Evolutionary conservation across 202 grass and related monocot genomes (phyloP), one percentile per base, ranked within the genome.

Genomic region (Elaeis oleifera): DNA sequence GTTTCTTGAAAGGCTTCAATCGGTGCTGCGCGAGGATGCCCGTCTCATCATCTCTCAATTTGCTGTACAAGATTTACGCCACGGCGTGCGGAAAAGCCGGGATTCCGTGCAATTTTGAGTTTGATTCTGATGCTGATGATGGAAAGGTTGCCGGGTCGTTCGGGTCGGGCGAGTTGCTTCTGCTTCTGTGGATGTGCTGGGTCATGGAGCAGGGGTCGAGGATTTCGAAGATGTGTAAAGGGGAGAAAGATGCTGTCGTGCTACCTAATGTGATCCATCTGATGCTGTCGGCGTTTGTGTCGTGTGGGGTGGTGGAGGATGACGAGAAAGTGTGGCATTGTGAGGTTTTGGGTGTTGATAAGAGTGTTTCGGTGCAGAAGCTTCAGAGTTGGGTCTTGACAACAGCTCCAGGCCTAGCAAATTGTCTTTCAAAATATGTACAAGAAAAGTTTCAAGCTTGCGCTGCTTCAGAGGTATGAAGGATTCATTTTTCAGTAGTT

Each of bases 111-210:
- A 83, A 74, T 23, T 52, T 92, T 69, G 65, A 59, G n/a, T 81
- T 86, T 71, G 74, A 86, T 23, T 68, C 44, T 9, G 62, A 24
- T 16, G 82, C 73, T 18, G 80, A 32, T 16, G 28, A 15, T 1
- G 92, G 61, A 21, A 97, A 97, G 72, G 72, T 84, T 70, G 54
- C 49, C 6, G 88, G 88, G 1, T 84, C 84, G 39, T 70, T 97
- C 3, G 31, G 63, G 48, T 56, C 57, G 3, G 71, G 63, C 27
- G 77, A 92, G 71, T 50, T 97, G 64, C 53, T 82, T 14, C 19
- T 77, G 58, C 67, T 97, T 55, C 65, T 97, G 23, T 89, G 74
- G 74, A 80, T 89, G 71, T 97, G 94, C 58, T 97, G 88, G 94
- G 66, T 84, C 60, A 80, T 92, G 74, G 76, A 68, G 48, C 84